Conservation (phyloP, 345 rosid genomes). For the Eucalyptus polyanthemos region DNA sequence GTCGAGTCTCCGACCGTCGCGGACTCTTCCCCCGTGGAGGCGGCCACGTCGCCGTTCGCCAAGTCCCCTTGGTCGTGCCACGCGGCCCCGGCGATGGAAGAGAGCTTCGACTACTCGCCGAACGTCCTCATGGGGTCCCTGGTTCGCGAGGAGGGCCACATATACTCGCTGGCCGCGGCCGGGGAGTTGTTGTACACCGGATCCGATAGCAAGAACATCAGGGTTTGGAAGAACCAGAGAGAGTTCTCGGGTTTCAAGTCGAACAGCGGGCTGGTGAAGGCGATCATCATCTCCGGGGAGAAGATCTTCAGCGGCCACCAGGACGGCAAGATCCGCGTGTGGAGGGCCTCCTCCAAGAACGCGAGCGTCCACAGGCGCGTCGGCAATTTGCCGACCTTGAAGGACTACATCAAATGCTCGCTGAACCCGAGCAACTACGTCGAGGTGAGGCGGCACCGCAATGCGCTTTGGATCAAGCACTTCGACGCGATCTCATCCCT, state of each 20-base stretch:
- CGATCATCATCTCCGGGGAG: conserved; percentile 53
- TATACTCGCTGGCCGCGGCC: conserved; percentile 62
- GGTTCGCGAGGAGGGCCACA: conserved; percentile 85
- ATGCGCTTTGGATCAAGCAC: conserved; percentile 43
- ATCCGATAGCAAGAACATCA: conserved; percentile 78
- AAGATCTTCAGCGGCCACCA: conserved; percentile 80
- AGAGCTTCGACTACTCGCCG: not conserved
- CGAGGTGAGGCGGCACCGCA: conserved; percentile 29
- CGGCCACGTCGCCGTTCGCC: conserved; percentile 19
- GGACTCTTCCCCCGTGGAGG: conserved; percentile 8
- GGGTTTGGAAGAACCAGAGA: conserved; percentile 79
- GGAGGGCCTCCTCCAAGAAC: conserved; percentile 51
- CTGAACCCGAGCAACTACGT: conserved; percentile 48
- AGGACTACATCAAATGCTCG: conserved; percentile 45
- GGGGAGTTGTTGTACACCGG: conserved; percentile 76
- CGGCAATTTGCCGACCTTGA: conserved; percentile 56
- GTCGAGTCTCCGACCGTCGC: not conserved
- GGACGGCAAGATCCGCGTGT: conserved; percentile 82
- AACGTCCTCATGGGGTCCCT: conserved; percentile 67
- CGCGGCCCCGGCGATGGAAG: not conserved
- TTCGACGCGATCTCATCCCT: conserved; percentile 77
- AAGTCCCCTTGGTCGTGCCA: conserved; percentile 69
- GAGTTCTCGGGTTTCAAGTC: conserved; percentile 78
- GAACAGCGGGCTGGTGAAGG: conserved; percentile 72
- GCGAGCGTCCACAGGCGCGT: conserved; percentile 34